A percentile compares a stretch with the other conserved stretches of the same genome.
Evolutionary conservation across 176 grass and related monocot genomes (phyloP).

Genomic region (Hordeum marinum): DNA sequence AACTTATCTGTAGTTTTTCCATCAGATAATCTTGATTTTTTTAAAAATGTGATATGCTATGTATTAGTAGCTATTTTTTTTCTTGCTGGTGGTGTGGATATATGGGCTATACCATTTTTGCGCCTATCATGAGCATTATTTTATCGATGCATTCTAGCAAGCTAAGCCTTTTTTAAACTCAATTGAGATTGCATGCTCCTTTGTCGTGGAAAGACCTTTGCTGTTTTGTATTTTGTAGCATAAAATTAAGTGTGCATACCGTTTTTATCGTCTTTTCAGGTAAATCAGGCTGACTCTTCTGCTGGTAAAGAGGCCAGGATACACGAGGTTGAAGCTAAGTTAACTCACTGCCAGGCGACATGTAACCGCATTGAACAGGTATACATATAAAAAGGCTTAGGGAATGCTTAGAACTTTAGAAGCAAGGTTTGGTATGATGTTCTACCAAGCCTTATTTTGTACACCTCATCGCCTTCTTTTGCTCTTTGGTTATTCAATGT

Average conservation of each 20-base stretch:
- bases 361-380: slow-evolving; percentile 80
- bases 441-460: slow-evolving; percentile 5
- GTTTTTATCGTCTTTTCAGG: slow-evolving; percentile 31
- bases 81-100: background rate
- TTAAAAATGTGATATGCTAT: background rate
- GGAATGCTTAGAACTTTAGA: background rate
- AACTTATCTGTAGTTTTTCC: background rate
- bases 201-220: background rate
- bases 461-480: background rate
- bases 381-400: slow-evolving; percentile 6
- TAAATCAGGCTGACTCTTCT: slow-evolving; percentile 67
- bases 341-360: slow-evolving; percentile 59
- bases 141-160: background rate
- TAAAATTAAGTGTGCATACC: background rate
- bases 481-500: background rate
- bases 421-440: slow-evolving; percentile 14
- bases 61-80: background rate
- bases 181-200: background rate
- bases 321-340: slow-evolving; percentile 69
- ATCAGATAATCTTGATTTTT: background rate
- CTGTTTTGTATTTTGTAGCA: background rate
- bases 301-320: slow-evolving; percentile 62
- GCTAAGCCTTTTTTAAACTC: background rate
- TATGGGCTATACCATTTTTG: slow-evolving; percentile 2
- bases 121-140: background rate